Conservation (phyloP, 805 yeast species). For the Wickerhamomyces strasburgensis region DNA sequence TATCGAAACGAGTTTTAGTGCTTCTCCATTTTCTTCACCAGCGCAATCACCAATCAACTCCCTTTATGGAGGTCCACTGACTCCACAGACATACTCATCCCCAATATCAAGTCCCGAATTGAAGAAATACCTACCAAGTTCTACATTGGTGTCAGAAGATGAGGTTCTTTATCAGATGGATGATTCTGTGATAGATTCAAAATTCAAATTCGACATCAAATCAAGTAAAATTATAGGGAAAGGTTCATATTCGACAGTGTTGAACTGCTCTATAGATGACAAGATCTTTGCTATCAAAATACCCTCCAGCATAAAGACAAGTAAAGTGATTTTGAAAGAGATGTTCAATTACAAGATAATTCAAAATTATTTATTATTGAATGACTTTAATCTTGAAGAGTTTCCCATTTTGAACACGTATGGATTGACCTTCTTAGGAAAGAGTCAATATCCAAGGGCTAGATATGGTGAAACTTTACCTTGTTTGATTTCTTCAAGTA, state of each 20-base stretch:
- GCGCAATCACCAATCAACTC: constrained; percentile 3
- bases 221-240: constrained; percentile 10
- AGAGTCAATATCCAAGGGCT: constrained; percentile 8
- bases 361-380: constrained; percentile 4
- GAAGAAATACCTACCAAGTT: constrained; percentile 2
- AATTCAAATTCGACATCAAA: constrained; percentile 4
- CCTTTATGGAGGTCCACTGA: constrained; percentile 1
- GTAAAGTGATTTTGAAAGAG: constrained; percentile 17
- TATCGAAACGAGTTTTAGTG: not conserved
- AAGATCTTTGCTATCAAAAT: constrained; percentile 18
- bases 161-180: constrained; percentile 4
- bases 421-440: constrained; percentile 18
- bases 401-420: constrained; percentile 17
- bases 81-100: constrained; percentile 1
- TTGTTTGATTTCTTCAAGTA: constrained; percentile 12
- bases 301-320: constrained; percentile 12
- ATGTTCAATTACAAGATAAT: constrained; percentile 17
- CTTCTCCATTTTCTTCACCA: constrained; percentile 3
- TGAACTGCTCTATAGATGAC: constrained; percentile 3
- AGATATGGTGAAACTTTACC: constrained; percentile 16
- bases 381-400: constrained; percentile 4
- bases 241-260: constrained; percentile 21
- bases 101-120: not conserved
- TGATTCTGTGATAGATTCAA: constrained; percentile 10
- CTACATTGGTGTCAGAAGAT: not conserved